Conservation (phyloP, 1,284 basidiomycete species). For the Blastosporella zonata region DNA sequence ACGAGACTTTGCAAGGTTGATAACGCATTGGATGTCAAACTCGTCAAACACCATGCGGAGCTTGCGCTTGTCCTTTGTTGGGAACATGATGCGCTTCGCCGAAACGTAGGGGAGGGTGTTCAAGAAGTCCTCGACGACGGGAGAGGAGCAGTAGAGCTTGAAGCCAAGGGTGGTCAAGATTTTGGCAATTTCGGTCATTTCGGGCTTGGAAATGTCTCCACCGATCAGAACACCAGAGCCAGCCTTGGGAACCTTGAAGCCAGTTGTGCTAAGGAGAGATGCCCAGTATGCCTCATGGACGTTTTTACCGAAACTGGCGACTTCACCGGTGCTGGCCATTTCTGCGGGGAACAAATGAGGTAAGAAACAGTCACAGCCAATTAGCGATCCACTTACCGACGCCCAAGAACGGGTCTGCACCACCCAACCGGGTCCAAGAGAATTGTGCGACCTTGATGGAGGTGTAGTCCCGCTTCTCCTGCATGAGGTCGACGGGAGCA, state of each 20-base stretch:
- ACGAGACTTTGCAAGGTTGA: constrained; percentile 88
- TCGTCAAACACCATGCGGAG: constrained; percentile 92
- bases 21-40: constrained; percentile 92
- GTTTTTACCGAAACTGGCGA: constrained; percentile 95
- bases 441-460: constrained; percentile 99
- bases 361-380: background rate
- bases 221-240: constrained; percentile 86
- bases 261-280: constrained; percentile 83
- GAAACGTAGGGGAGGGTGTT: constrained; percentile 78
- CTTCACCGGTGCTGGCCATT: constrained; percentile 99
- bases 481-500: constrained; percentile 92
- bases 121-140: constrained; percentile 79
- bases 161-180: constrained; percentile 79
- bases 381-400: constrained; percentile 60
- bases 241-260: constrained; percentile 84
- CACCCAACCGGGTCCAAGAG: constrained; percentile 94
- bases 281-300: constrained; percentile 98
- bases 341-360: constrained; percentile 43
- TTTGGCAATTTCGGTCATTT: constrained; percentile 80
- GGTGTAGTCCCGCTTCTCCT: constrained; percentile 86
- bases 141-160: constrained; percentile 88
- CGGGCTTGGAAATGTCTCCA: constrained; percentile 80
- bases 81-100: constrained; percentile 93
- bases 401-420: constrained; percentile 96
- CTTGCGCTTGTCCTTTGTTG: constrained; percentile 95